Percentiles rank a stretch among this genome's conserved stretches.
phyloP scores from a whole-genome alignment of 441 rosid genomes.

The Pelargonium citronellum region DNA sequence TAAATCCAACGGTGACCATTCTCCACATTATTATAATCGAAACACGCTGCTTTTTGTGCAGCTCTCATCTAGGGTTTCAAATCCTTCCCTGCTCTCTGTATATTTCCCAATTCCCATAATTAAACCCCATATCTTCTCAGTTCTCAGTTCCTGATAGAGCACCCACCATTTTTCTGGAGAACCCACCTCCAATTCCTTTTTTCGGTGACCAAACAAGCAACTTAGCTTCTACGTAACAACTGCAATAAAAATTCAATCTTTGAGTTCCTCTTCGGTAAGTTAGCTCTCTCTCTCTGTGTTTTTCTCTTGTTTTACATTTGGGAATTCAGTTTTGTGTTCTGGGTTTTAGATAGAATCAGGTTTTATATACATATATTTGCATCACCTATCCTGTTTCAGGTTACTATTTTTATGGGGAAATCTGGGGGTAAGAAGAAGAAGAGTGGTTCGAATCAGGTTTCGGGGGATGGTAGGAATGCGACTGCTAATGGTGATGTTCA shows the following conservation, averaged over 20 bases:
- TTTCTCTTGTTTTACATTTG: background rate
- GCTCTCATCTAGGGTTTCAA: background rate
- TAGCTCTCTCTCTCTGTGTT: background rate
- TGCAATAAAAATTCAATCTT: background rate
- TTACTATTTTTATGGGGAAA: conserved; percentile 51
- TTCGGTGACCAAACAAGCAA: background rate
- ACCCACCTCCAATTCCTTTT: background rate
- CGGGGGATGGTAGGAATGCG: conserved; percentile 32
- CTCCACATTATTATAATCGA: background rate
- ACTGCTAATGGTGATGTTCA: conserved; percentile 56
- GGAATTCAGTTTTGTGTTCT: background rate
- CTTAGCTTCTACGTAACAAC: background rate
- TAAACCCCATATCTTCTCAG: background rate
- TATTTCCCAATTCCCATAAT: too few species aligned
- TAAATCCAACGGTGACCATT: background rate
- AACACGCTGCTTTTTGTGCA: background rate
- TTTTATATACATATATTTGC: background rate
- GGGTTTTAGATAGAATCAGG: background rate
- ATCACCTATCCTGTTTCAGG: background rate
- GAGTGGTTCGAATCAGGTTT: conserved; percentile 41
- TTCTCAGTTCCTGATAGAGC: background rate
- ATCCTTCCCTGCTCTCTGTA: background rate
- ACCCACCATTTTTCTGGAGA: background rate
- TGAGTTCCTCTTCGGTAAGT: background rate
- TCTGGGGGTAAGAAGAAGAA: conserved; percentile 80